Evolutionary conservation across 164 flowering plant genomes (phyloP), one percentile per base, ranked within the genome.

Genomic region (Stephania japonica): DNA sequence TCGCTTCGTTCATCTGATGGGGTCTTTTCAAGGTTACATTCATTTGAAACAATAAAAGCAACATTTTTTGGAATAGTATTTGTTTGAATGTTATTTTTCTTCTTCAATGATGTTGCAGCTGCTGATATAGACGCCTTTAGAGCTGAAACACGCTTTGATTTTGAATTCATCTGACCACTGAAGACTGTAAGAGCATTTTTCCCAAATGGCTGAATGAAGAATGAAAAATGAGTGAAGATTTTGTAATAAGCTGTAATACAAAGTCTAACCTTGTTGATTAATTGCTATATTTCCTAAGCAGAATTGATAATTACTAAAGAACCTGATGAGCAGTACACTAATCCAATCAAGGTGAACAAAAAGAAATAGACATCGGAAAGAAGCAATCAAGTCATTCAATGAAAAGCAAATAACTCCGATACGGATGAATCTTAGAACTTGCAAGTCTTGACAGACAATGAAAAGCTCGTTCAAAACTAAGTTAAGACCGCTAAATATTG

Each of bases 91-190:
- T 80, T 80, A 62, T 77, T 79, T 53, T 56, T 73, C 18, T 69
- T 69, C 80, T 79, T 84, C 68, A 85, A 79, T 68, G 81, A 72
- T 68, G 67, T 77, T 68, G 79, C 71, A 78, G 72, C 69, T 71
- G 53, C 70, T 59, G 81, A 71, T 65, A n/a, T 68, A 43, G 80
- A 64, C 72, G 81, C 83, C 70, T 79, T 77, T 50, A 43, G 26
- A 68, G 65, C 26, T 38, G 76, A 67, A 26, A 18, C 67, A 68
- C 43, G n/a, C 25, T 78, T 88, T 43, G 87, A 75, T 67, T 85
- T 84, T 16, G 75, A 77, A 26, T 77, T 78, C 78, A 68, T 74
- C 69, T 6, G 75, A 65, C 76, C 65, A 53, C 65, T 78, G 27
- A 78, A 74, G 67, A 69, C 72, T 74, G 64, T 65, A 6, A 27